These are phyloP conservation scores for Haematococcus lacustris DNA, from an alignment of 139 green algal genomes.

Conservation along the genomic window DNA sequence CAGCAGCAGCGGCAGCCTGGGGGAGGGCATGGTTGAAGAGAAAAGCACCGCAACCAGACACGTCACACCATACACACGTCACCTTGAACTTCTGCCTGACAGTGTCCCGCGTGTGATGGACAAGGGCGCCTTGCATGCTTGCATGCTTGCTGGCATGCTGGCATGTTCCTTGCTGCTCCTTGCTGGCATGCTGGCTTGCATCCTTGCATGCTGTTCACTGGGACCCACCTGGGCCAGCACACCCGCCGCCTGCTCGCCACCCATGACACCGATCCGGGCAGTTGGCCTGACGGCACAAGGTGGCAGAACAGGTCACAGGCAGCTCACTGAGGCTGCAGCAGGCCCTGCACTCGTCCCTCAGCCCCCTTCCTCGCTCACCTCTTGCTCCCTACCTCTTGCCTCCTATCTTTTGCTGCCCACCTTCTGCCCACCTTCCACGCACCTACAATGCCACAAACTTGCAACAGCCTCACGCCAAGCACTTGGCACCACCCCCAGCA, in stretches of 20 bases:
- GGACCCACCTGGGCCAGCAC: conserved; percentile 63
- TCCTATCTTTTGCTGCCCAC: not conserved
- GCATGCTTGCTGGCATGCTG: too few relatives aligned
- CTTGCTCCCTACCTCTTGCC: not conserved
- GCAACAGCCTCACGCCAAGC: not conserved
- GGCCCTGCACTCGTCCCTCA: not conserved
- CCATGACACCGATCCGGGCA: conserved; percentile 88
- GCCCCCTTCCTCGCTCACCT: not conserved
- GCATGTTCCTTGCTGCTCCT: not conserved
- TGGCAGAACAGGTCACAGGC: not conserved
- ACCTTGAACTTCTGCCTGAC: too few relatives aligned
- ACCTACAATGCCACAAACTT: not conserved
- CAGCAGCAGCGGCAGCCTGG: too few relatives aligned
- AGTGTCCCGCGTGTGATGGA: too few relatives aligned
- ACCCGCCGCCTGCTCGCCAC: conserved; percentile 76
- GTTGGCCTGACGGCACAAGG: conserved; percentile 52
- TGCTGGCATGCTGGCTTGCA: too few relatives aligned
- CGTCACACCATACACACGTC: too few relatives aligned
- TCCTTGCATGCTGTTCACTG: too few relatives aligned
- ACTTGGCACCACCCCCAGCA: not conserved
- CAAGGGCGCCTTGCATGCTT: too few relatives aligned
- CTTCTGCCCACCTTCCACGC: too few relatives aligned
- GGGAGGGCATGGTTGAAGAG: too few relatives aligned
- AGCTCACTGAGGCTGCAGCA: not conserved
- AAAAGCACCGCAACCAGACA: too few relatives aligned